These are phyloP conservation scores for Yamadazyma oceani DNA, from an alignment of 1,139 yeast species.

Conservation along the genomic window DNA sequence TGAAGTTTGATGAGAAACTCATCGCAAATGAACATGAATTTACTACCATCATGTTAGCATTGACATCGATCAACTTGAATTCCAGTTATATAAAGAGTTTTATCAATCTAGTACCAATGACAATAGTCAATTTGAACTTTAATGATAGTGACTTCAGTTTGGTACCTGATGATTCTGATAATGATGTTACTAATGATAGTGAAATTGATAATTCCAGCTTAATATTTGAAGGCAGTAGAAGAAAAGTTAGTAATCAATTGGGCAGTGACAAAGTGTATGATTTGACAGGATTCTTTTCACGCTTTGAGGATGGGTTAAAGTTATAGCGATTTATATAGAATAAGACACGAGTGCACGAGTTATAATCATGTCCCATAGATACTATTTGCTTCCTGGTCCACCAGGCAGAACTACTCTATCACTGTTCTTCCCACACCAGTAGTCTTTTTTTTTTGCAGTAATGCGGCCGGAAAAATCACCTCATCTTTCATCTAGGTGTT, in stretches of 20 bases:
- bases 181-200: constrained; percentile 16
- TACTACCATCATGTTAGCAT: constrained; percentile 11
- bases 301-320: constrained; percentile 26
- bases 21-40: constrained; percentile 17
- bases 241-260: constrained; percentile 22
- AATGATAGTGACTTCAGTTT: constrained; percentile 19
- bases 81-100: constrained; percentile 12
- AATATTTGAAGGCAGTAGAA: constrained; percentile 27
- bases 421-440: too few relatives aligned
- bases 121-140: constrained; percentile 11
- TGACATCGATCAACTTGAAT: constrained; percentile 13
- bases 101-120: constrained; percentile 17
- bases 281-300: constrained; percentile 23
- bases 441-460: too few relatives aligned
- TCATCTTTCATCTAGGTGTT: too few relatives aligned
- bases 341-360: constrained; percentile 13
- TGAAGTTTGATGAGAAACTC: constrained; percentile 14
- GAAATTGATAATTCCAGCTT: constrained; percentile 22
- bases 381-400: too few relatives aligned
- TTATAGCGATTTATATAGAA: constrained; percentile 9
- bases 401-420: too few relatives aligned
- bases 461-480: too few relatives aligned
- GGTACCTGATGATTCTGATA: constrained; percentile 16
- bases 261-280: constrained; percentile 28
- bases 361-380: background rate